Base-by-base conservation (phyloP, 2,329 filamentous ascomycete species). In the Fusarium sp. region DNA sequence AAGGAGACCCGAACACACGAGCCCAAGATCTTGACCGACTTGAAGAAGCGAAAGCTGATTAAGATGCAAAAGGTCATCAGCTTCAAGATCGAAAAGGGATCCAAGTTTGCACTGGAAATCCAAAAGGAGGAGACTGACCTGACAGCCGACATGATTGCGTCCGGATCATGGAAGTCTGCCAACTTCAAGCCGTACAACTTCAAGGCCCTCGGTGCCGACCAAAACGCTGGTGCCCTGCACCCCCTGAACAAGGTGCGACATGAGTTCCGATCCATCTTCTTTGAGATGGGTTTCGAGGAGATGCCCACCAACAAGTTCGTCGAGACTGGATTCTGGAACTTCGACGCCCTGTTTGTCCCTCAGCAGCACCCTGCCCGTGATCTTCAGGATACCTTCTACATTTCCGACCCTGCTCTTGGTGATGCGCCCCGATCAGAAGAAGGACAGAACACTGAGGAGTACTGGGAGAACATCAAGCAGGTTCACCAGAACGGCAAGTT, bases 281-380 rank as follows among this genome's bases (percentile, higher is more conserved):
- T 99, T 83, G 94, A 97, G 80, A 97, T 97, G 91, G 96, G 95
- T 56, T 99, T 98, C 84, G 91, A 95, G 77, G 96, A 99, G 85
- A 98, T 99, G 96, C 93, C 94, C 16, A 98, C 95, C 52, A 92
- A 92, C 82, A 90, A 93, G 80, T 98, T 91, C 79, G 94, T 98
- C 69, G 96, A 99, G 83, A 95, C 94, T 15, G 94, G 95, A 48
- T 98, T 98, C 90, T 99, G 96, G 94, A 98, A 98, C 83, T 98
- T 98, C 81, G 95, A 98, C 78, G 90, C 94, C 25, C 93, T 99
- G 69, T 98, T 95, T 81, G 95, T 98, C 56, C 95, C 95, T 30
- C 96, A 80, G 83, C 96, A 99, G 86, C 96, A 99, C 81, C 96
- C 96, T 54, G 96, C 96, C 64, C 93, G 96, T 79, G 96, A 99